A percentile compares a stretch with the other conserved stretches of the same genome.
phyloP scores from a whole-genome alignment of 331 rosid species.

The Arachis monticola region DNA sequence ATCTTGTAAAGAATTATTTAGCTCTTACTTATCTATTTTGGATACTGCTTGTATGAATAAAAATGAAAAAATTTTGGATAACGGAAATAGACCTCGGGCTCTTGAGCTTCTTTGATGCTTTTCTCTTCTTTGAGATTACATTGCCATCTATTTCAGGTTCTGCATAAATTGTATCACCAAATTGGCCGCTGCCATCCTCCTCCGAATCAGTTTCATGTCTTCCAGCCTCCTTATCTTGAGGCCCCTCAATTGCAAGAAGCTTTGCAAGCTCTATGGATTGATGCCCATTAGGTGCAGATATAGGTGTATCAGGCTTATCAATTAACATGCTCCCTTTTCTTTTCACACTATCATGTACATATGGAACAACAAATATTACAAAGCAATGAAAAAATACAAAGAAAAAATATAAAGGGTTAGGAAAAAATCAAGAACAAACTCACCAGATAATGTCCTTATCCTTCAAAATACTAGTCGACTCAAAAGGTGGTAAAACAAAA shows the following conservation, averaged over 20 bases:
- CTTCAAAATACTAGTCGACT: conserved; percentile 79
- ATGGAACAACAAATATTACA: not conserved
- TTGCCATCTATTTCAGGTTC: conserved; percentile 40
- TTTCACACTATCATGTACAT: conserved; percentile 57
- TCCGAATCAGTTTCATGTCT: conserved; percentile 45
- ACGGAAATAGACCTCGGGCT: conserved; percentile 61
- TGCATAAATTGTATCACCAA: conserved; percentile 44
- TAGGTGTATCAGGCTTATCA: conserved; percentile 47
- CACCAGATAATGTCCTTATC: conserved; percentile 82
- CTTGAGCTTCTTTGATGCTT: conserved; percentile 63
- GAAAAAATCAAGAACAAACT: conserved; percentile 35
- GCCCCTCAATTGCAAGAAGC: conserved; percentile 60
- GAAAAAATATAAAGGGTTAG: not conserved
- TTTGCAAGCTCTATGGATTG: conserved; percentile 56
- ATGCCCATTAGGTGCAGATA: conserved; percentile 23
- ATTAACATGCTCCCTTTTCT: conserved; percentile 53
- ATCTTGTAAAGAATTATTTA: conserved; percentile 1
- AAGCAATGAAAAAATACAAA: not conserved
- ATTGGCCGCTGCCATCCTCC: conserved; percentile 45
- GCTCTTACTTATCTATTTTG: not conserved
- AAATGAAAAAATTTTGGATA: not conserved
- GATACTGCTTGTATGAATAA: not conserved
- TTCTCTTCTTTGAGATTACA: conserved; percentile 68
- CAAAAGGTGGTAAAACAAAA: conserved; percentile 90
- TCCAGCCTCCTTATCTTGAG: conserved; percentile 50